Base-by-base conservation (phyloP, 2,329 filamentous ascomycete species). In the Talaromyces atroroseus region DNA sequence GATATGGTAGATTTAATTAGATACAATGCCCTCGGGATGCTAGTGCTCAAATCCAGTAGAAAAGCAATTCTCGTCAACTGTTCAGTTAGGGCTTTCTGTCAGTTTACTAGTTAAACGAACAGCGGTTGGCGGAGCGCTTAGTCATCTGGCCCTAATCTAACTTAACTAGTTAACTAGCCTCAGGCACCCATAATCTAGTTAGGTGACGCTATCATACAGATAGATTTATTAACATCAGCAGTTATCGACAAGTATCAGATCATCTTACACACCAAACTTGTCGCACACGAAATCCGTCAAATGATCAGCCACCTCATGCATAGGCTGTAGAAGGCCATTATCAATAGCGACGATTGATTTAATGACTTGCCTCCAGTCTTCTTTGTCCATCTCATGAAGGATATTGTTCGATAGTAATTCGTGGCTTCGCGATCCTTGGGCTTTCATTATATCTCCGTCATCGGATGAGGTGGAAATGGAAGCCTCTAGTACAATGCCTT, bases 331-430 rank as follows among this genome's bases (percentile, higher is more conserved):
- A 14, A 38, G 38, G 14, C 52, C 54, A 23, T 29, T 38, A 20
- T 53, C 49, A 14, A 46, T 36, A n/a, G 45, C 32, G 18, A 52
- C 20, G 20, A 59, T 5, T 6, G 49, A 45, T 14, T 42, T 32
- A 3, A 57, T 14, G 14, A 55, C 50, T 24, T 20, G 10, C 38
- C 49, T 49, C 70, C 70, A 73, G 14, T 66, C 62, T 14, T 58
- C 45, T 26, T 61, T 51, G 12, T 65, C 60, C 20, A 83, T 74
- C 50, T 82, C 77, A 54, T 82, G 80, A 18, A 84, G 60, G 18
- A 74, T 76, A 46, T 69, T 71, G 21, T 71, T 75, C 26, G 67
- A 70, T 52, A 72, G 65, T 42, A 57, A 59, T 32, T 68, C 56
- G 52, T 72, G 68, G 20, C 72, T 60, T 11, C 58, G 64, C 23